Evolutionary conservation across 73 alveolate genomes (phyloP).

Genomic region (Durusdinium trenchii): DNA sequence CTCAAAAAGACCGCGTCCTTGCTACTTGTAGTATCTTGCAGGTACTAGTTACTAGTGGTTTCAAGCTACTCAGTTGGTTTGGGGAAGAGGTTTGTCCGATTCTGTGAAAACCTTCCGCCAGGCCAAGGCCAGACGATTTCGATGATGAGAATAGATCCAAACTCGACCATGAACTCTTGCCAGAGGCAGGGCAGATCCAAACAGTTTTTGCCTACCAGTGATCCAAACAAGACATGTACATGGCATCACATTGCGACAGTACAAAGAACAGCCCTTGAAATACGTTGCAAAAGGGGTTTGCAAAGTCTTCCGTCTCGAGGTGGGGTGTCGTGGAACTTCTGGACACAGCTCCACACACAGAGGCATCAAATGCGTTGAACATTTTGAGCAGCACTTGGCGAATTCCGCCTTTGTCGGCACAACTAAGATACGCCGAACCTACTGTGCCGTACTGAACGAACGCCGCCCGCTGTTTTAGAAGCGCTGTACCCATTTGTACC

Average conservation of each 20-base stretch:
- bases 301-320: neutral
- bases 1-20: no score
- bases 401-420: no score
- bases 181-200: neutral
- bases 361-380: neutral
- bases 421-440: no score
- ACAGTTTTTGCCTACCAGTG: neutral
- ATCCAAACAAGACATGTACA: neutral
- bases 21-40: no score
- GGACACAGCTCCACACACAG: neutral
- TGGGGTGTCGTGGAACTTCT: constrained; percentile 51
- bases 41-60: no score
- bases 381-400: no score
- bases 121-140: constrained; percentile 24
- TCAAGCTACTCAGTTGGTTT: no score
- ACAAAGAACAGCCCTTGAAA: neutral
- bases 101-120: neutral
- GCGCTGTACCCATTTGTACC: no score
- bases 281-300: neutral
- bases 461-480: no score
- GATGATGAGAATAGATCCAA: neutral
- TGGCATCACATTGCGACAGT: no score
- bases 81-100: no score
- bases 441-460: no score
- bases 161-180: neutral